Evolutionary conservation across 164 flowering plant species (phyloP).

Genomic region (Echeveria elegans): DNA sequence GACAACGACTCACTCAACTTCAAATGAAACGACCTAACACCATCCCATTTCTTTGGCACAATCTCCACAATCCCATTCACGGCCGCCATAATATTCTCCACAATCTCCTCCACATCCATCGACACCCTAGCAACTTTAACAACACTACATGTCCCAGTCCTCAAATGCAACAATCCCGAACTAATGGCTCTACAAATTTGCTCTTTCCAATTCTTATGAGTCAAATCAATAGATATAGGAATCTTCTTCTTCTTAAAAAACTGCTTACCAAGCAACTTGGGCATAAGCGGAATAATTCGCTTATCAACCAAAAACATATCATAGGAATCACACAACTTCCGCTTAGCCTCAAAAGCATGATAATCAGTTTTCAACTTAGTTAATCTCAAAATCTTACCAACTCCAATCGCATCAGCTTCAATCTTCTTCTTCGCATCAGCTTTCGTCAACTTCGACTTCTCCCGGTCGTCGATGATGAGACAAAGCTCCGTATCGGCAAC

Average conservation of each 20-base stretch:
- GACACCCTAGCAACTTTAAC: no score
- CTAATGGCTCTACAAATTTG: no score
- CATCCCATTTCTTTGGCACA: no score
- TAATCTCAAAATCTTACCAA: constrained; percentile 24
- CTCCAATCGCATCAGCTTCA: constrained; percentile 38
- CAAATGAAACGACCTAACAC: no score
- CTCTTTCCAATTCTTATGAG: no score
- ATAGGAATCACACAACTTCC: constrained; percentile 53
- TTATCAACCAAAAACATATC: constrained; percentile 21
- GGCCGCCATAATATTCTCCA: no score
- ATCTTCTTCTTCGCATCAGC: constrained; percentile 19
- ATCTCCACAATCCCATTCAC: no score
- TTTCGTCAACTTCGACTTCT: constrained; percentile 31
- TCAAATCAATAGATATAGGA: constrained; percentile 62
- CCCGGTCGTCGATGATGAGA: constrained; percentile 61
- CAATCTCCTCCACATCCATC: no score
- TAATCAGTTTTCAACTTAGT: no score
- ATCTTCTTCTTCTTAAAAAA: constrained; percentile 81
- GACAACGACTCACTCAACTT: no score
- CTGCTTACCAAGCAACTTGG: constrained; percentile 61
- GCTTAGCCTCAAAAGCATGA: constrained; percentile 15
- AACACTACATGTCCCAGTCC: no score
- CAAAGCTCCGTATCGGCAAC: constrained; percentile 32
- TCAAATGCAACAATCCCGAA: no score
- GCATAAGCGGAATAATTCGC: constrained; percentile 39